Evolutionary conservation across 768 basidiomycete genomes (phyloP).

Genomic region (Trametes cubensis): DNA sequence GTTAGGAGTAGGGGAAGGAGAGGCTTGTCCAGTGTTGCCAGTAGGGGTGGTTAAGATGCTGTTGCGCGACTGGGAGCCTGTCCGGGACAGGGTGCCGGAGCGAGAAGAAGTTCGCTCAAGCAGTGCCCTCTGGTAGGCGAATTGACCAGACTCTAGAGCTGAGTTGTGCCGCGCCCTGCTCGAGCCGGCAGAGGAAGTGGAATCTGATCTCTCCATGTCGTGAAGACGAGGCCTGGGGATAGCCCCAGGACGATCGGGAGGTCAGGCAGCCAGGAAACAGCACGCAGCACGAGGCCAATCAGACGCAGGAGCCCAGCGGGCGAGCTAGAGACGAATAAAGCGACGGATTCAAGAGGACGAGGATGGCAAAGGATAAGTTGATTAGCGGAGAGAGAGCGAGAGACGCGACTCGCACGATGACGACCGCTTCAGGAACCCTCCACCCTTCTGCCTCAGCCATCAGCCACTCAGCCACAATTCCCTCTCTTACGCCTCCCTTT

Average conservation of each 20-base stretch:
- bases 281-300: background rate
- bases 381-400: background rate
- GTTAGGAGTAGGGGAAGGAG: conserved; percentile 28
- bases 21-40: conserved; percentile 29
- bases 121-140: conserved; percentile 82
- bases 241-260: conserved; percentile 8
- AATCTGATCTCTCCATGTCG: conserved; percentile 51
- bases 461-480: conserved; percentile 1
- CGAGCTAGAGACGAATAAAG: background rate
- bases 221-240: conserved; percentile 14
- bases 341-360: conserved; percentile 1
- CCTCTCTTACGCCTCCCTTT: background rate
- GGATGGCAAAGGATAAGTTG: conserved; percentile 10
- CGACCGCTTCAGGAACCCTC: conserved; percentile 26
- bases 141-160: conserved; percentile 46
- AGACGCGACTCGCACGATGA: conserved; percentile 20
- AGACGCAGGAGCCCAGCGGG: background rate
- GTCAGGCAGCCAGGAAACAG: background rate
- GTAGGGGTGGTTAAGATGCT: conserved; percentile 39
- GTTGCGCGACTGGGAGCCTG: conserved; percentile 53
- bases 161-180: conserved; percentile 23
- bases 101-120: conserved; percentile 70
- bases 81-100: conserved; percentile 42
- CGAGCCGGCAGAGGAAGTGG: conserved; percentile 40
- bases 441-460: conserved; percentile 22